Percentiles rank a stretch among this genome's conserved stretches.
These are phyloP conservation scores for Jaapia argillacea DNA, from an alignment of 768 basidiomycete genomes.

Conservation along the genomic window DNA sequence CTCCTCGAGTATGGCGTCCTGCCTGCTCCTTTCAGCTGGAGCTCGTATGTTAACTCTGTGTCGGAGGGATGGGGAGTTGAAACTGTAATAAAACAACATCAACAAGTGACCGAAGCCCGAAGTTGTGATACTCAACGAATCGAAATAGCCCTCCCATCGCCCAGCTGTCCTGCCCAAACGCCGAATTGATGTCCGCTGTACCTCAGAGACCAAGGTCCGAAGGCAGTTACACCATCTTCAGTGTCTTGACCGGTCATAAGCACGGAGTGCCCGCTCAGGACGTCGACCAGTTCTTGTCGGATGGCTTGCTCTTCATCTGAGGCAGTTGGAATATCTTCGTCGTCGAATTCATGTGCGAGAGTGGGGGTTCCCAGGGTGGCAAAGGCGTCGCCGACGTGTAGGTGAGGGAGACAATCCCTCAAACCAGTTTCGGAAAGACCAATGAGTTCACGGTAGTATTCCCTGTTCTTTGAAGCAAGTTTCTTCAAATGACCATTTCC, in stretches of 20 bases:
- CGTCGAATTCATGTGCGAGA: conserved; percentile 23
- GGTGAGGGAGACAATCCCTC: conserved; percentile 69
- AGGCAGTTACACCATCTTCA: conserved; percentile 20
- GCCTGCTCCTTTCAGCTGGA: conserved; percentile 93
- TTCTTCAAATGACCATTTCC: conserved; percentile 29
- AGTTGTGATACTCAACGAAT: conserved; percentile 36
- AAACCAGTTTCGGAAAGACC: conserved; percentile 62
- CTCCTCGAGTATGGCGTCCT: conserved; percentile 88
- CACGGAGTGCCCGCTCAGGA: conserved; percentile 69
- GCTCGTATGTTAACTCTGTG: conserved; percentile 53
- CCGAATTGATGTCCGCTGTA: conserved; percentile 94
- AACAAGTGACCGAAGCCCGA: conserved; percentile 5
- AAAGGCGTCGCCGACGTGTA: conserved; percentile 84
- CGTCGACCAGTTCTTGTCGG: conserved; percentile 67
- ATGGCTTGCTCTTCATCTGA: conserved; percentile 27
- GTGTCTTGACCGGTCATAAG: conserved; percentile 39
- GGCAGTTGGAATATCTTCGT: conserved; percentile 19
- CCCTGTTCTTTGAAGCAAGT: conserved; percentile 37
- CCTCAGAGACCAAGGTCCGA: conserved; percentile 70
- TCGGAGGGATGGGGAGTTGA: conserved; percentile 65
- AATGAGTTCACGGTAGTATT: conserved; percentile 50
- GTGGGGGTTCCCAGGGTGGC: conserved; percentile 51
- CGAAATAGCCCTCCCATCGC: conserved; percentile 92
- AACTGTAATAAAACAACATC: conserved; percentile 29
- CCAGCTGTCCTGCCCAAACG: conserved; percentile 86